Conservation (phyloP, 345 rosid genomes). For the Euphorbia tirucalli region DNA sequence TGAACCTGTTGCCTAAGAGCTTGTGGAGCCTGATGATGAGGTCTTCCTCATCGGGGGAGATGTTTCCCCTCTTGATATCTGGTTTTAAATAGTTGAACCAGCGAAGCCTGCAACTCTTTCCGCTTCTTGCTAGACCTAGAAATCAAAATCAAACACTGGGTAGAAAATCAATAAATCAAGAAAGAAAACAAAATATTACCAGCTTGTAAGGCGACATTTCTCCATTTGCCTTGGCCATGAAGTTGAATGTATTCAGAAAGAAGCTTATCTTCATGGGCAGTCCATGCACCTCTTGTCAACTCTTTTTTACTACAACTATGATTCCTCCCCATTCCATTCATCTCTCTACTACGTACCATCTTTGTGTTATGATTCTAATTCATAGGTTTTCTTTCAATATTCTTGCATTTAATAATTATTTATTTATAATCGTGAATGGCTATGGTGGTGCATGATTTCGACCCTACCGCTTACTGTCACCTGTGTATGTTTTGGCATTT, state of each 20-base stretch:
- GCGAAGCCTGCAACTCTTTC: slow-evolving; percentile 39
- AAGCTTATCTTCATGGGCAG: slow-evolving; percentile 25
- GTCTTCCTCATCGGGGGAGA: slow-evolving; percentile 35
- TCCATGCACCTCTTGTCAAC: slow-evolving; percentile 36
- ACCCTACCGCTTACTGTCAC: too few species aligned
- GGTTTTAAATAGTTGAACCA: slow-evolving; percentile 41
- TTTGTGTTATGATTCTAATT: too few species aligned
- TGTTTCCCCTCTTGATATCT: slow-evolving; percentile 37
- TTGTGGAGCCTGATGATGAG: too few species aligned
- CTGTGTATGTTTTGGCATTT: too few species aligned
- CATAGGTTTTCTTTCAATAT: too few species aligned
- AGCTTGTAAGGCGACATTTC: slow-evolving; percentile 20
- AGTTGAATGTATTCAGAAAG: slow-evolving; percentile 21
- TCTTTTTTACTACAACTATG: slow-evolving; percentile 26
- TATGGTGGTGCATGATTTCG: too few species aligned
- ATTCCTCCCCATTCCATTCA: slow-evolving; percentile 34
- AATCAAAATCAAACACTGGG: too few species aligned
- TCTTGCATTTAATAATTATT: too few species aligned
- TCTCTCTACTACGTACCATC: too few species aligned
- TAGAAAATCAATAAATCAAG: too few species aligned
- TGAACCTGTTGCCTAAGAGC: too few species aligned
- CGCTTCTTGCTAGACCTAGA: slow-evolving; percentile 36
- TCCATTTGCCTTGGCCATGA: slow-evolving; percentile 32
- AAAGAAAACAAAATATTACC: slow-evolving; percentile 20
- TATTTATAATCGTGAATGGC: too few species aligned